These are phyloP conservation scores for Angomonas ambiguus DNA, from an alignment of 208 protist genomes.

Conservation along the genomic window DNA sequence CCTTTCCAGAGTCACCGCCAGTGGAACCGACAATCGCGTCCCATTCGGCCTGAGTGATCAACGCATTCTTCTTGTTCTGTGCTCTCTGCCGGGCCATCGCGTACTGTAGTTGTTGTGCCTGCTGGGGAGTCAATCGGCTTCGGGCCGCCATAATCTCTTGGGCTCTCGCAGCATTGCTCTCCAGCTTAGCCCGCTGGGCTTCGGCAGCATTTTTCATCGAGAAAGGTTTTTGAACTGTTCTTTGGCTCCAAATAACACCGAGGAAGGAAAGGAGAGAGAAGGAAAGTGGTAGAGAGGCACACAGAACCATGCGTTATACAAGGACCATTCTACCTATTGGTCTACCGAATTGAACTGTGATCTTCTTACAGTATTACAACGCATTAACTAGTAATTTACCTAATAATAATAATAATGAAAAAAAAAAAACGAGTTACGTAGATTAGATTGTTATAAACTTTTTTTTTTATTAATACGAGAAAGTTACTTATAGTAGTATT, in stretches of 20 bases:
- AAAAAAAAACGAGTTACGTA: constrained; percentile 11
- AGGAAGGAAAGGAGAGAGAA: neutral
- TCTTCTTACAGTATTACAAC: neutral
- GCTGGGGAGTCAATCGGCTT: neutral
- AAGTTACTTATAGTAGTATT: neutral
- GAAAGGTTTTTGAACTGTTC: too few species aligned
- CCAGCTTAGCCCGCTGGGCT: constrained; percentile 34
- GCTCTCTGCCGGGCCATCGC: neutral
- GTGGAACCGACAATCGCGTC: constrained; percentile 58
- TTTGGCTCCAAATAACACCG: too few species aligned
- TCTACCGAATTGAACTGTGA: neutral
- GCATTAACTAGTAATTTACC: neutral
- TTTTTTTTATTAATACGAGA: neutral
- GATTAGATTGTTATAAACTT: neutral
- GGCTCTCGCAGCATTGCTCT: constrained; percentile 50
- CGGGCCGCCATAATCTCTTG: neutral
- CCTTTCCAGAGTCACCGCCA: constrained; percentile 34
- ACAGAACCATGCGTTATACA: neutral
- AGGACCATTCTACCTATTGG: neutral
- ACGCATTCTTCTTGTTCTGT: constrained; percentile 17
- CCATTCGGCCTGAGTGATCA: constrained; percentile 81
- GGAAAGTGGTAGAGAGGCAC: neutral
- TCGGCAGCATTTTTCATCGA: neutral
- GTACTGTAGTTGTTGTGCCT: constrained; percentile 13
- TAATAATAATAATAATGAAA: neutral